phyloP scores from a whole-genome alignment of 208 protist genomes.

The Trypanosoma avium region DNA sequence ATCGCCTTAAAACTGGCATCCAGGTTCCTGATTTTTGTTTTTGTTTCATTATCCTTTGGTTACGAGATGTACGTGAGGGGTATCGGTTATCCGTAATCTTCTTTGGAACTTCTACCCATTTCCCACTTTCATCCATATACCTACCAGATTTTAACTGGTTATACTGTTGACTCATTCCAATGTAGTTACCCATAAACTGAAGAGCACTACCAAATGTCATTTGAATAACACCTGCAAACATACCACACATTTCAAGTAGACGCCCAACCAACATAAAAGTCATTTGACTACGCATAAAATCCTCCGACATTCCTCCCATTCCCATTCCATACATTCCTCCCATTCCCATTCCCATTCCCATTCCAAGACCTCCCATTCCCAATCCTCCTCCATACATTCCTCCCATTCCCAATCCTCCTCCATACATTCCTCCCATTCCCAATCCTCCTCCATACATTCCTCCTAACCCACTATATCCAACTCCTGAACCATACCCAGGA shows the following conservation, averaged over 20 bases:
- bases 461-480: slow-evolving; percentile 32
- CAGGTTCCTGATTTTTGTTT: neutral
- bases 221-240: slow-evolving; percentile 87
- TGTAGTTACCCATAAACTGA: slow-evolving; percentile 83
- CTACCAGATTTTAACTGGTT: slow-evolving; percentile 31
- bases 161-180: slow-evolving; percentile 67
- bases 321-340: slow-evolving; percentile 44
- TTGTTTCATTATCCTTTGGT: neutral
- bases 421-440: slow-evolving; percentile 44
- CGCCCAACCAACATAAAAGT: slow-evolving; percentile 88
- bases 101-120: slow-evolving; percentile 24
- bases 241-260: slow-evolving; percentile 83
- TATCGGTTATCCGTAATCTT: neutral
- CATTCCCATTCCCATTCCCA: slow-evolving; percentile 41
- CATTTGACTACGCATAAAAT: slow-evolving; percentile 83
- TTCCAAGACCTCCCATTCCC: slow-evolving; percentile 36
- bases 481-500: slow-evolving; percentile 30
- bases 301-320: slow-evolving; percentile 82
- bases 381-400: slow-evolving; percentile 55
- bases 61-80: neutral
- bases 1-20: slow-evolving; percentile 12
- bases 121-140: slow-evolving; percentile 25
- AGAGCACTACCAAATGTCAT: slow-evolving; percentile 78
- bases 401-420: slow-evolving; percentile 36
- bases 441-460: slow-evolving; percentile 32